Conservation (phyloP, 164 flowering plant genomes). For the Macadamia integrifolia region DNA sequence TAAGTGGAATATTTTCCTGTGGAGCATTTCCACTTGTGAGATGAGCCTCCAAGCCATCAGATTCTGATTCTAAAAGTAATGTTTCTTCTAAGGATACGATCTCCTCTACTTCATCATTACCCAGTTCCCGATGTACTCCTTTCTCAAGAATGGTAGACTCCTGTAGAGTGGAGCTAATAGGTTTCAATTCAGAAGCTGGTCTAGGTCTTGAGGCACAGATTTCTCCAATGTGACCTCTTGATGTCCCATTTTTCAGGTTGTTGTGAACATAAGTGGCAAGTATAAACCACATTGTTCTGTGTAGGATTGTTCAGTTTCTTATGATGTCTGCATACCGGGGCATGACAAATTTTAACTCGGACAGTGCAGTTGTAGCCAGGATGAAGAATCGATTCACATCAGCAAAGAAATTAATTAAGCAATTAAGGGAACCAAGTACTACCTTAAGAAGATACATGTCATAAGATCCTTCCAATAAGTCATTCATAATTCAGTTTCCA, state of each 20-base stretch:
- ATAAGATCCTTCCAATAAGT: no score
- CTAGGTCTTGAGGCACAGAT: constrained; percentile 32
- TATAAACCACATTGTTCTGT: constrained; percentile 58
- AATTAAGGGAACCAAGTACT: background rate
- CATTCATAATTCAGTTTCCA: no score
- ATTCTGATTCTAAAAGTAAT: background rate
- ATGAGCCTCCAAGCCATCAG: background rate
- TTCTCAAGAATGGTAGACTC: background rate
- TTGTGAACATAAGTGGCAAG: constrained; percentile 68
- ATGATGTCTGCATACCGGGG: constrained; percentile 23
- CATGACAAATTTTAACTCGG: constrained; percentile 47
- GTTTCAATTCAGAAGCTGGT: constrained; percentile 7
- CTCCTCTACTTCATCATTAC: background rate
- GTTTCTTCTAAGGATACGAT: background rate
- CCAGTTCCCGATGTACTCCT: background rate
- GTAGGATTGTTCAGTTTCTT: constrained; percentile 23
- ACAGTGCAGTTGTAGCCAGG: constrained; percentile 73
- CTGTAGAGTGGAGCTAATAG: constrained; percentile 2
- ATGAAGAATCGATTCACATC: constrained; percentile 78
- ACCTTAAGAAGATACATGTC: background rate
- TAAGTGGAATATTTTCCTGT: constrained; percentile 22
- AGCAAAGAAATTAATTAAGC: constrained; percentile 20
- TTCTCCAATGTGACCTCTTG: constrained; percentile 53
- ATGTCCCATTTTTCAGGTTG: constrained; percentile 65
- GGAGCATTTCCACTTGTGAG: no score